Evolutionary conservation across 495 filamentous ascomycete species (phyloP).

Genomic region (Extremus antarcticus): DNA sequence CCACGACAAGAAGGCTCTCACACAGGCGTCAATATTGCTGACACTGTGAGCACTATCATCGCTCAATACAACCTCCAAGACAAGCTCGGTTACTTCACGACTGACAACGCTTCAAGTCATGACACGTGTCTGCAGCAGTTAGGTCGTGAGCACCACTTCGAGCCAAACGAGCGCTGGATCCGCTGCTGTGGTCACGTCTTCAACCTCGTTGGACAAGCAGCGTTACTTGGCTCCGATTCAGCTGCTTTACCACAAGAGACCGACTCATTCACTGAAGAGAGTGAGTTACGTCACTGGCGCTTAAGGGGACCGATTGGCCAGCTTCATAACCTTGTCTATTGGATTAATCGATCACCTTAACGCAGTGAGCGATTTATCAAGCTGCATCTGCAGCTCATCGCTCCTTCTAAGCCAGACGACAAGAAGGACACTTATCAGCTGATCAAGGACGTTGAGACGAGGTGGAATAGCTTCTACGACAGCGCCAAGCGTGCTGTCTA

Average conservation of each 20-base stretch:
- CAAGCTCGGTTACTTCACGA: conserved; percentile 15
- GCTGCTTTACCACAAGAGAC: not conserved
- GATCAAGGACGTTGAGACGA: conserved; percentile 4
- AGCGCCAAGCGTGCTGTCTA: conserved; percentile 8
- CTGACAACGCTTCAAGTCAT: conserved; percentile 14
- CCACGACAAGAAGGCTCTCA: conserved; percentile 4
- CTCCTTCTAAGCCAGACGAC: not conserved
- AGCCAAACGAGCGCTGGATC: too few relatives aligned
- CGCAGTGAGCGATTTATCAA: not conserved
- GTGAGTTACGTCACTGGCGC: conserved; percentile 4
- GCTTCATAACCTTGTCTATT: conserved; percentile 16
- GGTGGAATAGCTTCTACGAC: conserved; percentile 13
- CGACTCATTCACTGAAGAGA: conserved; percentile 1
- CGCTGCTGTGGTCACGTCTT: conserved; percentile 13
- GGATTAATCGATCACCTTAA: conserved; percentile 10
- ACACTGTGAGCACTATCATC: conserved; percentile 4
- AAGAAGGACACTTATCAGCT: conserved; percentile 13
- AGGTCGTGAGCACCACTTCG: conserved; percentile 5
- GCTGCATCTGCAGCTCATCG: not conserved
- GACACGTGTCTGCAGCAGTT: conserved; percentile 2
- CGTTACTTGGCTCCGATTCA: conserved; percentile 3
- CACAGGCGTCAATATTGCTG: conserved; percentile 9
- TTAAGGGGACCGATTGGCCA: conserved; percentile 11
- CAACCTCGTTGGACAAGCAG: conserved; percentile 5
- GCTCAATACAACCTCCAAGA: conserved; percentile 2